A percentile compares a stretch with the other conserved stretches of the same genome.
Conservation (phyloP, 352 stramenopile genomes). For the Phytophthora boehmeriae region DNA sequence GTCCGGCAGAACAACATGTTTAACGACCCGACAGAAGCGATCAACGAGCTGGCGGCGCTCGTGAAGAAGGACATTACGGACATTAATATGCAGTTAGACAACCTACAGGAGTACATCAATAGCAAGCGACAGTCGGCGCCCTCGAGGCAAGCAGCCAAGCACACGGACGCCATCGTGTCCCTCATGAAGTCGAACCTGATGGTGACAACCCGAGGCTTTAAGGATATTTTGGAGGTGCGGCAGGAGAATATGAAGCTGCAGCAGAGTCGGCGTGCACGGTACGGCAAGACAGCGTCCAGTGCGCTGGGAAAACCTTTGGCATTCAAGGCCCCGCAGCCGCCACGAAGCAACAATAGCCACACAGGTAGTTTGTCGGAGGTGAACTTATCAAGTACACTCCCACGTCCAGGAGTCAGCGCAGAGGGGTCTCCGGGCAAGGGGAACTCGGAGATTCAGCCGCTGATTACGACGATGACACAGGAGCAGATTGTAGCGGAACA, state of each 20-base stretch:
- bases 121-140: conserved; percentile 60
- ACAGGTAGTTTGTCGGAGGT: conserved; percentile 37
- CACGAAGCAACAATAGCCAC: conserved; percentile 38
- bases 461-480: conserved; percentile 78
- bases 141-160: conserved; percentile 75
- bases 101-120: conserved; percentile 82
- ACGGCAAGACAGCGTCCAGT: conserved; percentile 76
- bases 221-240: conserved; percentile 85
- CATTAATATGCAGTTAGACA: conserved; percentile 88
- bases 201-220: conserved; percentile 79
- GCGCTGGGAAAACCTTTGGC: conserved; percentile 77
- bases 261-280: conserved; percentile 76
- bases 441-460: conserved; percentile 58
- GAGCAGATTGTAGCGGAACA: conserved; percentile 79
- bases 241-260: conserved; percentile 90
- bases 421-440: conserved; percentile 28
- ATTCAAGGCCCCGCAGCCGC: conserved; percentile 54
- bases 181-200: conserved; percentile 88
- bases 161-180: conserved; percentile 84
- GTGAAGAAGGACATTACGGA: conserved; percentile 90
- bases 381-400: conserved; percentile 57
- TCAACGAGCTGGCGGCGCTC: conserved; percentile 81
- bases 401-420: conserved; percentile 47
- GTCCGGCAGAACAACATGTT: conserved; percentile 91
- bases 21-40: conserved; percentile 83